Conservation (phyloP, 2,329 filamentous ascomycete species). For the Penicillium sp. region DNA sequence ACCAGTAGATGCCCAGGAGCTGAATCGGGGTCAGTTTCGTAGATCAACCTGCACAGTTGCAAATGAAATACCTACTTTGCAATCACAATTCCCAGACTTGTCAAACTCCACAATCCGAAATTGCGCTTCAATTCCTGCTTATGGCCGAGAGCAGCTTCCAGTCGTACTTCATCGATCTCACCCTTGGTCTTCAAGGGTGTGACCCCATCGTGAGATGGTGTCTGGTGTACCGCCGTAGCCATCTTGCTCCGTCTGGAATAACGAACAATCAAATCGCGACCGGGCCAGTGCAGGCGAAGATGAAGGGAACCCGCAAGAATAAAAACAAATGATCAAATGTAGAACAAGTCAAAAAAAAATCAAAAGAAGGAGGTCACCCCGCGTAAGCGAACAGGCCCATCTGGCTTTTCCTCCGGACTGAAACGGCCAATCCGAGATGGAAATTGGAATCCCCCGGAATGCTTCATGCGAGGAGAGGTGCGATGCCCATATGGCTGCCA, state of each 20-base stretch:
- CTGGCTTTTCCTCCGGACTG: slow-evolving; percentile 7
- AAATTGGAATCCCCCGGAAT: slow-evolving; percentile 22
- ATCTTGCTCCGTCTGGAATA: slow-evolving; percentile 13
- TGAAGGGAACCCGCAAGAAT: background rate
- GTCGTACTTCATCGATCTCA: slow-evolving; percentile 31
- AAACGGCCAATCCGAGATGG: slow-evolving; percentile 13
- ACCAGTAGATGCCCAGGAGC: slow-evolving; percentile 66
- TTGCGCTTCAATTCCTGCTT: slow-evolving; percentile 65
- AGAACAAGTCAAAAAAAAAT: background rate
- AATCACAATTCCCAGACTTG: slow-evolving; percentile 62
- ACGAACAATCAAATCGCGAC: background rate
- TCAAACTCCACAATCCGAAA: slow-evolving; percentile 61
- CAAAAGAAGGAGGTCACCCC: slow-evolving; percentile 19
- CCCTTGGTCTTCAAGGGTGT: slow-evolving; percentile 16
- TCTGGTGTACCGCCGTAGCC: slow-evolving; percentile 11
- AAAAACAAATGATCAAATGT: background rate
- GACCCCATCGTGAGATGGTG: slow-evolving; percentile 13
- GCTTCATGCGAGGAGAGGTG: slow-evolving; percentile 32
- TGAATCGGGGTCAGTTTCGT: slow-evolving; percentile 34
- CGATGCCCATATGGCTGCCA: slow-evolving; percentile 35
- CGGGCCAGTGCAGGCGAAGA: background rate
- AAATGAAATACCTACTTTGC: slow-evolving; percentile 39
- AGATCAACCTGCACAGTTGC: background rate
- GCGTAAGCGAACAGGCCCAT: slow-evolving; percentile 17
- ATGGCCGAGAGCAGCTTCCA: slow-evolving; percentile 53